Evolutionary conservation across 225 moss, liverwort and hornwort species (phyloP).

Genomic region (Bryum argenteum): DNA sequence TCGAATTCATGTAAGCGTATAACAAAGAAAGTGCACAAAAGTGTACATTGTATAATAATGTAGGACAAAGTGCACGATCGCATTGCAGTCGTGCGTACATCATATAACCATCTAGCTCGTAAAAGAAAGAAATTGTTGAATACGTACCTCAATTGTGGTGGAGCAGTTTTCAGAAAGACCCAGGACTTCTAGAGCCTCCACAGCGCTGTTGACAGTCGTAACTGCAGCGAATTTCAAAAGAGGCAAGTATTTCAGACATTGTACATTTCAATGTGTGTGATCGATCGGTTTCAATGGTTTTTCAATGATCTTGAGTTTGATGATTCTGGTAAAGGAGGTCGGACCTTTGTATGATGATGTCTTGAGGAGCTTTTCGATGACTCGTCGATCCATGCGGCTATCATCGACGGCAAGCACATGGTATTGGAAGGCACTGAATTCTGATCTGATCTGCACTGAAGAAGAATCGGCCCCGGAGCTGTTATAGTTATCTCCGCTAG

Average conservation of each 20-base stretch:
- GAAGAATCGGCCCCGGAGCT: constrained; percentile 23
- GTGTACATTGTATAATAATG: too few species aligned
- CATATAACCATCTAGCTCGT: not conserved
- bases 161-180: constrained; percentile 56
- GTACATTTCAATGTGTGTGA: too few species aligned
- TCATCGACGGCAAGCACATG: constrained; percentile 65
- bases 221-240: constrained; percentile 49
- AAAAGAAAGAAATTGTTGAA: not conserved
- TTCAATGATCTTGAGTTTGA: too few species aligned
- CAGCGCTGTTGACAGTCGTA: constrained; percentile 71
- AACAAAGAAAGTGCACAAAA: too few species aligned
- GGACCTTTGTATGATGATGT: constrained; percentile 57
- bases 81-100: too few species aligned
- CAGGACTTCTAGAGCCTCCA: constrained; percentile 76
- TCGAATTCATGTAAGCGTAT: not conserved
- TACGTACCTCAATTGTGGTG: constrained; percentile 34
- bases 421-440: constrained; percentile 36
- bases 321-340: too few species aligned
- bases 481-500: constrained; percentile 23
- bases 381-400: constrained; percentile 49
- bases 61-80: too few species aligned
- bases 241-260: constrained; percentile 1
- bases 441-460: constrained; percentile 24
- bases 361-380: constrained; percentile 57
- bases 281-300: too few species aligned